Percentiles rank a stretch among this genome's conserved stretches.
phyloP scores from a whole-genome alignment of 2,329 filamentous ascomycete genomes.

The Blastomyces parvus region DNA sequence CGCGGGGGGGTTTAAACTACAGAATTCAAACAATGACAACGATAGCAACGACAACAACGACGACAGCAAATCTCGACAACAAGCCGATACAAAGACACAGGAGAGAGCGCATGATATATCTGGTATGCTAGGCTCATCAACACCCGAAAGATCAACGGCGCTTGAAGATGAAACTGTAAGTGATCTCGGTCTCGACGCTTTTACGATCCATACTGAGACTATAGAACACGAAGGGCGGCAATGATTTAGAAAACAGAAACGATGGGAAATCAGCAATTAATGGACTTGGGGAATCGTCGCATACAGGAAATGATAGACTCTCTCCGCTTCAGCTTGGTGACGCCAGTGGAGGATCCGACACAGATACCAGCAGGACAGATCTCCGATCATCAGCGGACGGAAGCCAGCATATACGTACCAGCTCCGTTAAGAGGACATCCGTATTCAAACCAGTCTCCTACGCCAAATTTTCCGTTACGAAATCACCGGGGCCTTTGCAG shows the following conservation, averaged over 20 bases:
- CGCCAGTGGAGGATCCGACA: slow-evolving; percentile 50
- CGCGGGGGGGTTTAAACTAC: slow-evolving; percentile 32
- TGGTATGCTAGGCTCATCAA: slow-evolving; percentile 16
- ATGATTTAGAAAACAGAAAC: neutral
- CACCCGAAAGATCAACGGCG: slow-evolving; percentile 3
- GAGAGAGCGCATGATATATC: slow-evolving; percentile 19
- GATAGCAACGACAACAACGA: neutral
- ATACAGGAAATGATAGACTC: slow-evolving; percentile 32
- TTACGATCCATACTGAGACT: neutral
- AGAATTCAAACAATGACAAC: slow-evolving; percentile 22
- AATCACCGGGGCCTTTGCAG: slow-evolving; percentile 47
- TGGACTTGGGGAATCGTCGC: slow-evolving; percentile 28
- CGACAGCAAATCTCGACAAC: slow-evolving; percentile 19
- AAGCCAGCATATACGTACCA: slow-evolving; percentile 38
- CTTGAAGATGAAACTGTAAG: slow-evolving; percentile 13
- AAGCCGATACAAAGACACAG: slow-evolving; percentile 16
- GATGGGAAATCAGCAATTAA: slow-evolving; percentile 31
- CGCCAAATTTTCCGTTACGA: slow-evolving; percentile 56
- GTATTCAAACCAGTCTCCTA: slow-evolving; percentile 58
- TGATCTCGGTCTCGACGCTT: neutral
- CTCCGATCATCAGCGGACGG: slow-evolving; percentile 34
- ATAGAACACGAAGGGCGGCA: neutral
- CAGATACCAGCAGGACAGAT: slow-evolving; percentile 51
- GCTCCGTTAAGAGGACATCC: slow-evolving; percentile 50
- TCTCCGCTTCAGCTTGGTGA: slow-evolving; percentile 31